Conservation (phyloP, 2,329 filamentous ascomycete genomes). For the Calonectria pseudoreteaudii region DNA sequence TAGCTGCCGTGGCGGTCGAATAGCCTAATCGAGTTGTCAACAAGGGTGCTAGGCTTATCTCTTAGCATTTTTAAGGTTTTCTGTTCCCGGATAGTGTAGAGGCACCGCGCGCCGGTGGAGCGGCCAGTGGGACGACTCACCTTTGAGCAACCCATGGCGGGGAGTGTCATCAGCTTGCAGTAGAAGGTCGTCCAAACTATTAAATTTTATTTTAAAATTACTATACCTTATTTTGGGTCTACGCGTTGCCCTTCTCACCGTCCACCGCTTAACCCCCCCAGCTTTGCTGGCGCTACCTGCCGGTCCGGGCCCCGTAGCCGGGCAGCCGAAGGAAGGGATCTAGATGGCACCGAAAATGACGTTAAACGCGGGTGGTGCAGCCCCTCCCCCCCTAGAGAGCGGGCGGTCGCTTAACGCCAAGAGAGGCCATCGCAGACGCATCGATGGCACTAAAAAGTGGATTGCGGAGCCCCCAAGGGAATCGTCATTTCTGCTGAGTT, state of each 20-base stretch:
- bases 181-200: background rate
- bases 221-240: background rate
- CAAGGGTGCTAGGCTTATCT: background rate
- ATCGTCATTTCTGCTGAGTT: slow-evolving; percentile 1
- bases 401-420: background rate
- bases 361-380: background rate
- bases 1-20: background rate
- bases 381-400: background rate
- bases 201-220: background rate
- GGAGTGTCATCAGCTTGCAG: background rate
- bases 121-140: background rate
- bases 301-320: background rate
- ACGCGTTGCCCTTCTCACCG: too few species aligned
- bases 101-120: background rate
- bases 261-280: background rate
- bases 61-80: background rate
- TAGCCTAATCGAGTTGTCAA: background rate
- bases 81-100: background rate
- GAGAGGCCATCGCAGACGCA: background rate
- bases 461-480: background rate
- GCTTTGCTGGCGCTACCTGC: background rate
- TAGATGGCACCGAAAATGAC: background rate
- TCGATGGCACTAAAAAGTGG: background rate
- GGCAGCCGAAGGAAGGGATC: background rate
- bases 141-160: background rate